Evolutionary conservation across 805 yeast species (phyloP).

Genomic region (Komagataella mondaviorum): DNA sequence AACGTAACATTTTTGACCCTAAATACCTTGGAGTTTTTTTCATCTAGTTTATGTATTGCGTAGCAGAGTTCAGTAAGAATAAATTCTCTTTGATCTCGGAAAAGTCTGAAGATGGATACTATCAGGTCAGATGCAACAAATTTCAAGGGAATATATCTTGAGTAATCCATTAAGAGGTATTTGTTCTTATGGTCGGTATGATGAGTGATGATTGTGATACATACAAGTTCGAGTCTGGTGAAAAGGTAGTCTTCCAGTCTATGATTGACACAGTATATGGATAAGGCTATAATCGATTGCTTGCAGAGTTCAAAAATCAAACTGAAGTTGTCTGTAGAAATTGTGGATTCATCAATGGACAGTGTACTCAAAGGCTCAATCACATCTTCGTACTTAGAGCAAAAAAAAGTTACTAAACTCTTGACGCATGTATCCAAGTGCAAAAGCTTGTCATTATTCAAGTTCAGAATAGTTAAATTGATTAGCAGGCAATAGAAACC

Average conservation of each 20-base stretch:
- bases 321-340: not conserved
- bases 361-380: not conserved
- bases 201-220: conserved; percentile 25
- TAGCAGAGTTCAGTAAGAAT: conserved; percentile 47
- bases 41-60: conserved; percentile 35
- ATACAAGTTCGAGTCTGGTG: conserved; percentile 46
- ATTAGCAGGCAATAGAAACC: not conserved
- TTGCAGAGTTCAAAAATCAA: not conserved
- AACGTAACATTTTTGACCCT: conserved; percentile 23
- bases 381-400: not conserved
- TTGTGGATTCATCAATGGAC: not conserved
- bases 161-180: conserved; percentile 9
- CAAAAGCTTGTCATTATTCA: not conserved
- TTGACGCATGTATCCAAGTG: not conserved
- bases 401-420: not conserved
- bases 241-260: conserved; percentile 34
- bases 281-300: not conserved
- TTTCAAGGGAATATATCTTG: conserved; percentile 15
- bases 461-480: not conserved
- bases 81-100: conserved; percentile 41
- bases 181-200: conserved; percentile 15
- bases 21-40: conserved; percentile 24
- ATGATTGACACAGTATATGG: not conserved
- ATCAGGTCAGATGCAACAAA: conserved; percentile 16
- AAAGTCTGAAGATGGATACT: conserved; percentile 22